Evolutionary conservation across 257 asterid species (phyloP), one percentile per base, ranked within the genome.

Genomic region (Solanum verrucosum): DNA sequence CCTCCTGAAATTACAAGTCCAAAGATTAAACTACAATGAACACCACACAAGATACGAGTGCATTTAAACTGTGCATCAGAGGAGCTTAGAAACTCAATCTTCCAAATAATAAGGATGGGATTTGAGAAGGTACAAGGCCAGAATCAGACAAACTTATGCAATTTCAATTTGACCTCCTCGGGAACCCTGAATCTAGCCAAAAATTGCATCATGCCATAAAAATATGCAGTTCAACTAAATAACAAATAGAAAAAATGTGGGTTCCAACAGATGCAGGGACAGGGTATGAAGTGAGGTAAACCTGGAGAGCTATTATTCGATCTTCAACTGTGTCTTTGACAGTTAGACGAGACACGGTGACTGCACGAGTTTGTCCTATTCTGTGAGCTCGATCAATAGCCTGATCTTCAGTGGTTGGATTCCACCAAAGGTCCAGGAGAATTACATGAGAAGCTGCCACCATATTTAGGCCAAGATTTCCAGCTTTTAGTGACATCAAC

Each of bases 391-490:
- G 94, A 89, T 97, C 99, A 90, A 97, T 89, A 60, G 99, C 99
- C 92, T 97, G 99, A 90, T 97, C 99, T 93, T 97, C 99, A 37
- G 99, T 95, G 33, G 99, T 92, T 72, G 99, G 99, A 93, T 96
- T 97, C 99, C 99, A 97, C 99, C 99, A 97, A 88, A 96, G 99
- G 93, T 97, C 99, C 94, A 97, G 92, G 88, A 97, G 98, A 87
- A 97, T 95, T 84, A 97, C 98, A 6, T 95, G 99, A 89, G 94
- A 93, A 49, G 99, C 99, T 27, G 99, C 99, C 91, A 97, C 99
- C 99, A 96, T 97, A 88, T 97, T 97, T 90, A 97, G 95, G 38
- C 99, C 99, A 70, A 97, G 95, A 91, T 96, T 97, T 84, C 99
- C 99, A 74, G 99, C 99, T 94, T 97, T 96, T 60, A 97, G 93